Base-by-base conservation (phyloP, 192 early-diverging fungal species). In the Coemansia sp. region DNA sequence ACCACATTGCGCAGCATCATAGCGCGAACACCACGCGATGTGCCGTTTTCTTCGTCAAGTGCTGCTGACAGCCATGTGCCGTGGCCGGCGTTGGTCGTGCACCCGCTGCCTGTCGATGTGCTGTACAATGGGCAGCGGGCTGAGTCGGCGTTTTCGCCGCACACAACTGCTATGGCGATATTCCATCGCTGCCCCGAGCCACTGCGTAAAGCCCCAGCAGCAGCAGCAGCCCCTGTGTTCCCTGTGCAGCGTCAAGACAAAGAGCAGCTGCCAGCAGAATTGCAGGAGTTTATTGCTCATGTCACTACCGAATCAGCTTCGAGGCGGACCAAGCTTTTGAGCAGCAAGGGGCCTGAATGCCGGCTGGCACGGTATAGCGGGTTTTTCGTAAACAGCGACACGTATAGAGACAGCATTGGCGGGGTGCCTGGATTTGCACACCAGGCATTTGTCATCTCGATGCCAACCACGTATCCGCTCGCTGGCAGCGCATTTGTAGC, bases 101-200 rank as follows among this genome's bases (percentile, higher is more conserved):
- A 76, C 18, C 72, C 72, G 42, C 58, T 76, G 57, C 61, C 72
- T 4, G 58, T 69, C 12, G 63, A 73, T 28, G 34, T 42, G n/a
- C 30, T 73, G 28, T 34, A 36, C 45, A 51, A 23, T n/a, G 63
- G 59, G 3, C 49, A 53, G 1, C 63, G 64, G 8, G 15, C 48
- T 16, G 32, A 16, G 1, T 26, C n/a, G 15, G 48, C 38, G 23
- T 58, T 62, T 30, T 54, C 57, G 11, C 47, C 66, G 14, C 49
- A 58, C 12, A 51, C 55, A 11, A 68, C 62, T 0, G 72, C 72
- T 3, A 45, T 69, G 53, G 40, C 56, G 16, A 40, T 76, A 14
- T 76, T 69, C 72, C 60, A 64, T 42, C 60, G 66, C 44, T 61
- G 65, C 11, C 62, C 62, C 12, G 43, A 20, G 50, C 38, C 38